Conservation (phyloP, 306 rosid genomes). For the Cucurbita maxima region DNA sequence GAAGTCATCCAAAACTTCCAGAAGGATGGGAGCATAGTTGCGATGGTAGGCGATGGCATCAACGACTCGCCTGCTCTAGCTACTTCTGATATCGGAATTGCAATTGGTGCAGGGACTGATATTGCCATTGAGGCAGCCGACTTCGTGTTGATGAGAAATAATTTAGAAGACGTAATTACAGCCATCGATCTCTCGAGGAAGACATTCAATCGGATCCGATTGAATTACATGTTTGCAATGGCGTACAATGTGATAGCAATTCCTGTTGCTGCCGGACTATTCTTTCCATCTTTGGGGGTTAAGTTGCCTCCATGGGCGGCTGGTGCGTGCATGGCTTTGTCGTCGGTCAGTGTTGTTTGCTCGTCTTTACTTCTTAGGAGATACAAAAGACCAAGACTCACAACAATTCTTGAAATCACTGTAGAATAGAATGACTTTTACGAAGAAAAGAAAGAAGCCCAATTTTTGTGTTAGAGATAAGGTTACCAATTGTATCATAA, state of each 20-base stretch:
- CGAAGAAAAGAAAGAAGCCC: constrained; percentile 5
- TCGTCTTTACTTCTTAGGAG: constrained; percentile 79
- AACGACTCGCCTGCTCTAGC: constrained; percentile 95
- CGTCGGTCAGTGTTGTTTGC: constrained; percentile 87
- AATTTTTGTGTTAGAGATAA: constrained; percentile 26
- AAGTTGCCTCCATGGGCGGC: constrained; percentile 93
- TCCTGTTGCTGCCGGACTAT: constrained; percentile 78
- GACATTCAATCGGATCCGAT: constrained; percentile 61
- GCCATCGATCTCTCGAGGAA: constrained; percentile 88
- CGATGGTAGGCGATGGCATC: constrained; percentile 98
- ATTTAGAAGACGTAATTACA: constrained; percentile 92
- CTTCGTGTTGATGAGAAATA: constrained; percentile 80
- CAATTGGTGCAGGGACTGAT: constrained; percentile 94
- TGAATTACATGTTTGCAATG: constrained; percentile 82
- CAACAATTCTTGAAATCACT: constrained; percentile 65
- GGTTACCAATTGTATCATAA: neutral
- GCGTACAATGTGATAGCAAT: constrained; percentile 75
- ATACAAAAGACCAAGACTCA: constrained; percentile 70
- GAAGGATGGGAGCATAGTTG: constrained; percentile 68
- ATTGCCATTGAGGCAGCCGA: constrained; percentile 93
- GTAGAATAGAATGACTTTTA: constrained; percentile 38
- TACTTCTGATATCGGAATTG: constrained; percentile 92
- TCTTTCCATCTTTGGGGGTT: constrained; percentile 61
- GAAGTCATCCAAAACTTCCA: constrained; percentile 64
- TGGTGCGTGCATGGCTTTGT: constrained; percentile 97